Evolutionary conservation across 129 eudicot genomes (phyloP).

Genomic region (Flaveria linearis): DNA sequence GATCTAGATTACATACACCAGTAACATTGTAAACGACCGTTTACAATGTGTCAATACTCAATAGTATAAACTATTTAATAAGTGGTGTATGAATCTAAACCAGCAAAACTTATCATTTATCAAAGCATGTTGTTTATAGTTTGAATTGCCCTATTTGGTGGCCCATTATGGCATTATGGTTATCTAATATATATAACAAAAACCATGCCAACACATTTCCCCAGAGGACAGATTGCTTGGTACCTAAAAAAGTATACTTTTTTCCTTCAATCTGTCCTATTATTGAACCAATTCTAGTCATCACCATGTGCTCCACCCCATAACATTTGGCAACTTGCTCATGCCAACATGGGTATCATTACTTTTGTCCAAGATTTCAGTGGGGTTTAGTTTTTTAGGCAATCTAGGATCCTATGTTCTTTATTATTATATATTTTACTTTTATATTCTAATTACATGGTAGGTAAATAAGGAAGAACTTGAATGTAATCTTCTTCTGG

Average conservation of each 20-base stretch:
- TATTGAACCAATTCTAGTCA: constrained; percentile 29
- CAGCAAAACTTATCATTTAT: constrained; percentile 17
- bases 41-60: no score
- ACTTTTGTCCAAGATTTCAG: constrained; percentile 44
- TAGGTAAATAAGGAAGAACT: constrained; percentile 21
- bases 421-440: background rate
- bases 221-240: constrained; percentile 37
- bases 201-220: constrained; percentile 41
- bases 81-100: no score
- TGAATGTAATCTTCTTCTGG: constrained; percentile 6
- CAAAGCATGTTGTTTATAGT: constrained; percentile 19
- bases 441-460: constrained; percentile 17
- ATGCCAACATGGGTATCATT: constrained; percentile 44
- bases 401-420: constrained; percentile 36
- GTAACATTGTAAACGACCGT: no score
- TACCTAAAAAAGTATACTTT: constrained; percentile 32
- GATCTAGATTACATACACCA: no score
- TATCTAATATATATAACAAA: background rate
- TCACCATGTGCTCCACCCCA: constrained; percentile 45
- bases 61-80: no score
- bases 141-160: constrained; percentile 21
- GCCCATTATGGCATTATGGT: background rate
- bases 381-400: constrained; percentile 35
- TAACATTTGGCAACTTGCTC: constrained; percentile 35
- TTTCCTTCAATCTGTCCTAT: constrained; percentile 37